phyloP scores from a whole-genome alignment of 1,139 yeast genomes.

The Suhomyces wounanorum region DNA sequence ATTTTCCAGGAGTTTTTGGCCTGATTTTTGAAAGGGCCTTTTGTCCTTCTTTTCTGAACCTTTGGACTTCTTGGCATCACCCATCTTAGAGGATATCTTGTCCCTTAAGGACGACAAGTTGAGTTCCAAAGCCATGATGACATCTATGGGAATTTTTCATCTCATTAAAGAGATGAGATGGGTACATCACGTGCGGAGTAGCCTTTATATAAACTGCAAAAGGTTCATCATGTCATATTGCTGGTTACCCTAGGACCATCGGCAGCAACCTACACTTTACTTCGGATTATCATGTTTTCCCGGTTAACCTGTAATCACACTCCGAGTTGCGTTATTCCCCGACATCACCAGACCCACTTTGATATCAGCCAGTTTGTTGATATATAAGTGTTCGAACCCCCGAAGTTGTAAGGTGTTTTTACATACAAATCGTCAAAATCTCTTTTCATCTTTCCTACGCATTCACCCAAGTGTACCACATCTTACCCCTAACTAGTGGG shows the following conservation, averaged over 20 bases:
- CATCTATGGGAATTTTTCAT: slow-evolving; percentile 10
- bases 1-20: background rate
- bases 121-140: slow-evolving; percentile 37
- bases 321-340: slow-evolving; percentile 4
- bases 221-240: background rate
- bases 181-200: slow-evolving; percentile 2
- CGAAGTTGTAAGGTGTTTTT: background rate
- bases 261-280: background rate
- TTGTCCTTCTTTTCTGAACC: slow-evolving; percentile 24
- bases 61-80: slow-evolving; percentile 23
- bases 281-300: slow-evolving; percentile 6
- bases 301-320: slow-evolving; percentile 2
- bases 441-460: background rate
- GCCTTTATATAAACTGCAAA: slow-evolving; percentile 4
- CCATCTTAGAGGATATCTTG: slow-evolving; percentile 52
- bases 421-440: background rate
- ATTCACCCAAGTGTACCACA: background rate
- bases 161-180: slow-evolving; percentile 6
- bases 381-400: background rate
- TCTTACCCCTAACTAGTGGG: background rate
- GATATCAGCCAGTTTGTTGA: background rate
- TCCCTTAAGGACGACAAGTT: slow-evolving; percentile 58
- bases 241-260: background rate
- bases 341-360: slow-evolving; percentile 2
- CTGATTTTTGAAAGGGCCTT: slow-evolving; percentile 12